phyloP scores from a whole-genome alignment of 768 basidiomycete genomes.

The Leucocoprinus sp. region DNA sequence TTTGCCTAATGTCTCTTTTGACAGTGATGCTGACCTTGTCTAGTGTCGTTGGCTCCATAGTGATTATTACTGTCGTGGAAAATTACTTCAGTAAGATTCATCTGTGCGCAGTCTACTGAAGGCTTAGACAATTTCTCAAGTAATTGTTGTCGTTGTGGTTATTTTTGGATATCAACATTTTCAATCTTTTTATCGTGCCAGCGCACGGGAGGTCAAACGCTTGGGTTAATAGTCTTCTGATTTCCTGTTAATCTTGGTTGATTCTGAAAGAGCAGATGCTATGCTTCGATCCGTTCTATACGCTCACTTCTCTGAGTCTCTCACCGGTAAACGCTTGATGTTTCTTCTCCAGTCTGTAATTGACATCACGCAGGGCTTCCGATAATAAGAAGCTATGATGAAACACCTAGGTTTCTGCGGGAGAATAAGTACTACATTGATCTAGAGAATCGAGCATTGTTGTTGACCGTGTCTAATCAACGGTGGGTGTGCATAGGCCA shows the following conservation, averaged over 20 bases:
- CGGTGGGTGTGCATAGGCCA: constrained; percentile 24
- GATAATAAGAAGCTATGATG: constrained; percentile 69
- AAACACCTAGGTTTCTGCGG: constrained; percentile 48
- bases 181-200: constrained; percentile 60
- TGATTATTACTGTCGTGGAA: constrained; percentile 50
- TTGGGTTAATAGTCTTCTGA: constrained; percentile 21
- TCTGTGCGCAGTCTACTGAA: too few species aligned
- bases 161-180: constrained; percentile 57
- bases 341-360: neutral
- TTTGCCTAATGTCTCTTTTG: neutral
- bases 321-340: constrained; percentile 36
- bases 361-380: constrained; percentile 32
- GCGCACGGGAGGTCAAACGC: constrained; percentile 64
- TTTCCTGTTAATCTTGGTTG: neutral
- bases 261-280: constrained; percentile 35
- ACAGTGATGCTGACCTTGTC: constrained; percentile 43
- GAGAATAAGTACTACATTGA: constrained; percentile 64
- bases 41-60: constrained; percentile 40
- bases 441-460: constrained; percentile 65
- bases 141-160: constrained; percentile 47
- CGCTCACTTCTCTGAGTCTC: constrained; percentile 69
- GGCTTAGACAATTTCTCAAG: constrained; percentile 20
- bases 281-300: constrained; percentile 70
- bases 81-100: constrained; percentile 49
- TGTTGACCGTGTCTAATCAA: constrained; percentile 60